Base-by-base conservation (phyloP, 2,329 filamentous ascomycete genomes). In the Blumeriella jaapii region DNA sequence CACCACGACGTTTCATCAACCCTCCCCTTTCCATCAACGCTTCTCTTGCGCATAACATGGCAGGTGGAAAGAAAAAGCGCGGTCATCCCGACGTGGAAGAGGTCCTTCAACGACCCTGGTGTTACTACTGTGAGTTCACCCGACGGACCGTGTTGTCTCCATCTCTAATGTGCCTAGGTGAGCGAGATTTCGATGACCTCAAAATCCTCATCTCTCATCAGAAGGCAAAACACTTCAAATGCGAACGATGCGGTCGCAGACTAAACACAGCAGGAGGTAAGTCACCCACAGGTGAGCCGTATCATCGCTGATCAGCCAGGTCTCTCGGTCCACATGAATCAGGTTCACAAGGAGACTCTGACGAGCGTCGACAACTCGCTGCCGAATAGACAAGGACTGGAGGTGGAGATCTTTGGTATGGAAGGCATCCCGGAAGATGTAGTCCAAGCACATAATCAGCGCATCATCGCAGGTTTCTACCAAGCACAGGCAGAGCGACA, bases 201-300 rank as follows among this genome's bases (percentile, higher is more conserved):
- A 95, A 94, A 67, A 86, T 96, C 50, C 76, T 98, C 46, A 93
- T 94, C 50, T 87, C 83, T 39, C 91, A 98, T 60, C 91, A 96
- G 56, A 96, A 95, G 59, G 87, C 89, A n/a, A 96, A 96, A 62
- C 91, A 98, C 61, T 96, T 94, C 69, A 95, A 94, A 61, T 98
- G 91, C 63, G 84, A 94, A 51, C 68, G 80, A 63, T 98, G 91
- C 59, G 78, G 78, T 34, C 76, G 91, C 46, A 72, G 87, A 48
- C 63, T 98, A 37, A 95, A 94, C 57, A 98, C 91, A 1, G 87
- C 87, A 26, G 91, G 91, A 71, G 91, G 86, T 93, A 61, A 55
- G 72, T 58, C 13, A 6, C 20, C 17, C 5, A 14, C 17, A 25
- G 36, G 47, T 36, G 42, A 25, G 31, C 44, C 22, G 46, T 34